Percentiles rank a stretch among this genome's conserved stretches.
Evolutionary conservation across 306 rosid genomes (phyloP).

Genomic region (Pyrus pyrifolia): DNA sequence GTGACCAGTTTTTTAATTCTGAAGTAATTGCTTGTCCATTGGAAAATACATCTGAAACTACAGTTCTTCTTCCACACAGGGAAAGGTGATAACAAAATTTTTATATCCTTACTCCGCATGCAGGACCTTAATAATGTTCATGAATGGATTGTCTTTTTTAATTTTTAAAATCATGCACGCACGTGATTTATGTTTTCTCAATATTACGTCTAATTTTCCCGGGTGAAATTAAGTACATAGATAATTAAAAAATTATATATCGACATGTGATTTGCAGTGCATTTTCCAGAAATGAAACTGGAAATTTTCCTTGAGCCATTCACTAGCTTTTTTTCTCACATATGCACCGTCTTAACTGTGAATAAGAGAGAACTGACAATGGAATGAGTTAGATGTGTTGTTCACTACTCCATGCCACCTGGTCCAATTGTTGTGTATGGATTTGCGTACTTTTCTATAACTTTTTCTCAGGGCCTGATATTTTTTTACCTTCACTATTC

Average conservation of each 20-base stretch:
- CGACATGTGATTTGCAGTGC: background rate
- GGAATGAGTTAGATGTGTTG: background rate
- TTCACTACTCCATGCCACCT: too few relatives aligned
- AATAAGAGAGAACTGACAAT: background rate
- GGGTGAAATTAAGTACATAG: too few relatives aligned
- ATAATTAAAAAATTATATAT: background rate
- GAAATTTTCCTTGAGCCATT: background rate
- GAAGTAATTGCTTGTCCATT: slow-evolving; percentile 74
- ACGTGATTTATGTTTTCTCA: too few relatives aligned
- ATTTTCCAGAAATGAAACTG: background rate
- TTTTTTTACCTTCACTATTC: background rate
- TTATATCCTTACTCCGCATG: background rate
- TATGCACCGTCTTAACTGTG: background rate
- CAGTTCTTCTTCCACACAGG: slow-evolving; percentile 78
- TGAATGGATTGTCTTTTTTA: background rate
- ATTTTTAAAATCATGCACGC: background rate
- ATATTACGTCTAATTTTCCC: too few relatives aligned
- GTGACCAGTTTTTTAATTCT: slow-evolving; percentile 67
- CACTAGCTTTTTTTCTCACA: too few relatives aligned
- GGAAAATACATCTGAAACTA: slow-evolving; percentile 50
- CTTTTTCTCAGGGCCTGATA: background rate
- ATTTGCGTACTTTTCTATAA: background rate
- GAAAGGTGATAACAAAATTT: slow-evolving; percentile 48
- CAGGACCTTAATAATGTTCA: background rate
- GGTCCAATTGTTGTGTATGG: background rate